Percentiles rank a stretch among this genome's conserved stretches.
Evolutionary conservation across 2,329 filamentous ascomycete genomes (phyloP).

Genomic region (Salinomyces thailandicus): DNA sequence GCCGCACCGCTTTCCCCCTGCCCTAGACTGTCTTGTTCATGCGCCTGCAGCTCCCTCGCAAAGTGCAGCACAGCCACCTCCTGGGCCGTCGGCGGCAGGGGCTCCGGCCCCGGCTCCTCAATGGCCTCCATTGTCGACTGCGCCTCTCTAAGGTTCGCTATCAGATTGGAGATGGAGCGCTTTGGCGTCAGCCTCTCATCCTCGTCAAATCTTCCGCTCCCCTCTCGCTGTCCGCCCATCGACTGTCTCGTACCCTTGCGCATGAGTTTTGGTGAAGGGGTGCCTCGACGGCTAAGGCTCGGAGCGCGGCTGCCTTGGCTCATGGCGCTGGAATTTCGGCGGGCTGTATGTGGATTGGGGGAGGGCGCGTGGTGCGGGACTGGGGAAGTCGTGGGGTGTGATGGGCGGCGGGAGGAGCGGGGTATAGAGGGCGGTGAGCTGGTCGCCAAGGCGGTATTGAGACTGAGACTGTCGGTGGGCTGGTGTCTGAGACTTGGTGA

Average conservation of each 20-base stretch:
- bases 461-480: no score
- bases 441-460: no score
- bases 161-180: conserved; percentile 25
- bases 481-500: no score
- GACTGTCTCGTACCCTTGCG: conserved; percentile 19
- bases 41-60: conserved; percentile 54
- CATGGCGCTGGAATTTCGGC: conserved; percentile 21
- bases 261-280: conserved; percentile 12
- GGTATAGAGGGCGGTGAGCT: no score
- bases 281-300: conserved; percentile 10
- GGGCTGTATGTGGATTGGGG: conserved; percentile 5
- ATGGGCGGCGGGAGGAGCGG: conserved; percentile 4
- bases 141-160: conserved; percentile 23
- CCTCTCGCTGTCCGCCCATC: conserved; percentile 9
- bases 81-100: conserved; percentile 20
- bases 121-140: conserved; percentile 25
- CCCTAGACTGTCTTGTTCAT: no score
- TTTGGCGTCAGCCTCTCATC: conserved; percentile 22
- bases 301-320: conserved; percentile 10
- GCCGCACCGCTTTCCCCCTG: conserved; percentile 26
- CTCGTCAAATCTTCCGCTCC: conserved; percentile 7
- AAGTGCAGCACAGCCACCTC: conserved; percentile 46
- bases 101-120: conserved; percentile 15
- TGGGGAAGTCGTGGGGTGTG: conserved; percentile 7
- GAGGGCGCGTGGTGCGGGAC: conserved; percentile 1